A percentile compares a stretch with the other conserved stretches of the same genome.
Conservation (phyloP, 2,329 filamentous ascomycete genomes). For the Diaporthe nobilis region DNA sequence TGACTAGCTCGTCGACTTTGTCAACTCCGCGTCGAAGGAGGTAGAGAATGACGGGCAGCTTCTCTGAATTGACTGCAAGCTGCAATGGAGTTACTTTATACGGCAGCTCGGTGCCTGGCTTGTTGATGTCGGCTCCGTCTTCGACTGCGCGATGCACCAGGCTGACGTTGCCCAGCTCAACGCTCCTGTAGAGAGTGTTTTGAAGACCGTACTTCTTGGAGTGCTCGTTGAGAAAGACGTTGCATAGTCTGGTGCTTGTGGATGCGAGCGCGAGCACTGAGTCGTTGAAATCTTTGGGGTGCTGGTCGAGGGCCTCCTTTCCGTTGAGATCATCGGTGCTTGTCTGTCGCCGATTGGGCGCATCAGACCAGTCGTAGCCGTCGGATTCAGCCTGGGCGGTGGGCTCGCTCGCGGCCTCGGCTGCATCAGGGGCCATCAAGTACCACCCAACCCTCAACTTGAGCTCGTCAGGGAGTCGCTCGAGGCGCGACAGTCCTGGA, state of each 20-base stretch:
- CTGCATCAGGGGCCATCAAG: not conserved
- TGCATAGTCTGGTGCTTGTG: not conserved
- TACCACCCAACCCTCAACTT: not conserved
- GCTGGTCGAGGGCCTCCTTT: too few species aligned
- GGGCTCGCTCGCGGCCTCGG: not conserved
- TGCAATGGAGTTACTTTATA: not conserved
- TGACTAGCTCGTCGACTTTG: not conserved
- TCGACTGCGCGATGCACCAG: not conserved
- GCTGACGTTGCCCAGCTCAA: not conserved
- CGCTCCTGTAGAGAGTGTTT: not conserved
- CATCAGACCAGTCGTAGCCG: too few species aligned
- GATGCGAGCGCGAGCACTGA: not conserved
- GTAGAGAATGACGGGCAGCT: not conserved
- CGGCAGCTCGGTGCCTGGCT: fast-evolving
- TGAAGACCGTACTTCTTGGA: not conserved
- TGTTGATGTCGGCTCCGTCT: not conserved
- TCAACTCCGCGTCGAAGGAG: not conserved
- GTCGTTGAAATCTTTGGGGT: not conserved
- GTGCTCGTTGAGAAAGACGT: not conserved
- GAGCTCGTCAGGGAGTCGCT: not conserved
- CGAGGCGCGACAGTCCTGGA: not conserved
- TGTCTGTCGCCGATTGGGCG: too few species aligned
- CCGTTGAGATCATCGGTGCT: too few species aligned
- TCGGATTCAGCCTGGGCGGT: too few species aligned
- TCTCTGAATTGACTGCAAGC: not conserved